Evolutionary conservation across 2,329 filamentous ascomycete species (phyloP), one percentile per base, ranked within the genome.

Genomic region (Calonectria hongkongensis): DNA sequence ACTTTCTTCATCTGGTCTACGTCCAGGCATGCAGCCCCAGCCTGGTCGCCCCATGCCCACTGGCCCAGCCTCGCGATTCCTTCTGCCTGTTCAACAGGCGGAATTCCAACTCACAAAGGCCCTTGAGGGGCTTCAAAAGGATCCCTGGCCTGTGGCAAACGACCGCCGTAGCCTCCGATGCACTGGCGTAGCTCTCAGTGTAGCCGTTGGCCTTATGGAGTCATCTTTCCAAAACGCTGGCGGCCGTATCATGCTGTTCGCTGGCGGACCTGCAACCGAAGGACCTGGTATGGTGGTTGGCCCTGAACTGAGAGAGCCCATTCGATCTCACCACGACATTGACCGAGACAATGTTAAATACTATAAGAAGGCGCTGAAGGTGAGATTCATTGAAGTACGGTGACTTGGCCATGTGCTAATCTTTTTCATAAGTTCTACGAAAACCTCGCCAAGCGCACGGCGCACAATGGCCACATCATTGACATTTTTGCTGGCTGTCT

Each of bases 321-420:
- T 99, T 77, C 94, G 97, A 82, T 98, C 96, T 50, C 97, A 99
- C 86, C 97, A 99, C 85, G 97, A 99, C 81, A 99, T 99, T 84
- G 97, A 99, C 83, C 92, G 96, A 71, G 97, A 99, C 85, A 98
- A 98, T 83, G 98, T 98, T 87, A 99, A 99, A 85, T 98, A 98
- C 86, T 98, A 98, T 87, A 99, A 99, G 89, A 99, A 99, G 87
- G 97, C 97, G 27, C 86, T 98, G 64, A 99, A 98, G 92, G 94
- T 95, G 84, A 71, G 88, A 18, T 43, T 50, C 16, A 25, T 39
- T 15, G 7, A 8, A 15, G 8, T 4, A 13, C n/a, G 15, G 3
- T n/a, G 25, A 28, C 47, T 16, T 13, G 21, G 25, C 7, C 16
- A 21, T 27, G 5, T 66, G 36, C 82, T 86, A 71, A 87, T 73